phyloP scores from a whole-genome alignment of 192 early-diverging fungal species.

The Gaertneriomyces sp. region DNA sequence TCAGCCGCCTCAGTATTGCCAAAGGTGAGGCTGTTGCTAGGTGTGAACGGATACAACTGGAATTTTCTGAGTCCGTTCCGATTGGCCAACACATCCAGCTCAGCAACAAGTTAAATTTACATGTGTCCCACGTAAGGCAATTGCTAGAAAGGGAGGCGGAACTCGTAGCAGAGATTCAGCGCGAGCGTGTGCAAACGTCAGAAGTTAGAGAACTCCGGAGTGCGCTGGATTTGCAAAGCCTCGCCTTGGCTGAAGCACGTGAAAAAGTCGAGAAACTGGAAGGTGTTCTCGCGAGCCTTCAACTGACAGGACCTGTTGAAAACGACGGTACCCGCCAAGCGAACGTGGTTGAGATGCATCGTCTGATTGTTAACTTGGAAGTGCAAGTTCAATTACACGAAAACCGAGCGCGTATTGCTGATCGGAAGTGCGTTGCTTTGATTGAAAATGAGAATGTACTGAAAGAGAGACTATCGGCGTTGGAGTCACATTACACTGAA shows the following conservation, averaged over 20 bases:
- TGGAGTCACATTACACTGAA: slow-evolving; percentile 43
- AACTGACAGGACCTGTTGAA: not conserved
- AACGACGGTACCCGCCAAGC: not conserved
- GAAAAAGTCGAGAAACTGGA: too few species aligned
- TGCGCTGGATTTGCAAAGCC: too few species aligned
- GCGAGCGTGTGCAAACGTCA: not conserved
- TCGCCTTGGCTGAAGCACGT: too few species aligned
- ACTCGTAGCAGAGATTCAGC: too few species aligned
- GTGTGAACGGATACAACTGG: slow-evolving; percentile 10
- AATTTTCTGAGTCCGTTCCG: slow-evolving; percentile 34
- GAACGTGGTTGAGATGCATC: slow-evolving; percentile 6
- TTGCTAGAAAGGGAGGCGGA: slow-evolving; percentile 36
- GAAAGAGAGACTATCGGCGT: slow-evolving; percentile 22
- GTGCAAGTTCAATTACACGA: slow-evolving; percentile 37
- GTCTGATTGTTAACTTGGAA: slow-evolving; percentile 23
- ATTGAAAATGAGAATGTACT: slow-evolving; percentile 25
- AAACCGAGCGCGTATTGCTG: slow-evolving; percentile 42
- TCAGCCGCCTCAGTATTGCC: slow-evolving; percentile 25
- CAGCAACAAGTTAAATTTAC: slow-evolving; percentile 31
- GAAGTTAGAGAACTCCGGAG: too few species aligned
- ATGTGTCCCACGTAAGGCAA: slow-evolving; percentile 34
- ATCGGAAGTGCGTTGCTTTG: slow-evolving; percentile 31
- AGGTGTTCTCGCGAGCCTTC: not conserved
- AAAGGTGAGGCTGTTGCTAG: slow-evolving; percentile 19
- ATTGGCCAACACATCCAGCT: slow-evolving; percentile 22